Evolutionary conservation across 2,329 filamentous ascomycete species (phyloP).

Genomic region (Talaromyces sp.): DNA sequence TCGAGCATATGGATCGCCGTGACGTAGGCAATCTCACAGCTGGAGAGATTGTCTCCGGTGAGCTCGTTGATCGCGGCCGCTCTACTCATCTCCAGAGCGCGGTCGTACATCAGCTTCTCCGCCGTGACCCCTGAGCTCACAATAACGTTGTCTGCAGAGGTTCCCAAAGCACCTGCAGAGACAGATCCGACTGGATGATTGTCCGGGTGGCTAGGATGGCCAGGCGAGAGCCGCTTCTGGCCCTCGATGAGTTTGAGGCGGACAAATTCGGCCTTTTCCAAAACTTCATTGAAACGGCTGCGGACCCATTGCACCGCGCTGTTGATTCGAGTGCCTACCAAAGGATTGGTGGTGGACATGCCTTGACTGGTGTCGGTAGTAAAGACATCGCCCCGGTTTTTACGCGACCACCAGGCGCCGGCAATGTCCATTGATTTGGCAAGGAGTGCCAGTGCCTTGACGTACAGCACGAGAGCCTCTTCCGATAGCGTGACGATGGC

Average conservation of each 20-base stretch:
- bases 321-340: constrained; percentile 69
- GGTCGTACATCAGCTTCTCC: constrained; percentile 97
- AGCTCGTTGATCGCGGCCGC: constrained; percentile 93
- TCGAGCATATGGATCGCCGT: constrained; percentile 94
- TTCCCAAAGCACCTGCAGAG: constrained; percentile 53
- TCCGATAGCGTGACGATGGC: constrained; percentile 84
- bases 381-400: constrained; percentile 59
- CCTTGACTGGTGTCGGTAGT: constrained; percentile 41
- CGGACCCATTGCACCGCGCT: constrained; percentile 94
- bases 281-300: constrained; percentile 87
- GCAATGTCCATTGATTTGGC: constrained; percentile 96
- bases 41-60: constrained; percentile 77
- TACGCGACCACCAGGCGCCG: constrained; percentile 82
- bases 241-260: constrained; percentile 79
- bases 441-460: constrained; percentile 84
- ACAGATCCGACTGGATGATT: constrained; percentile 63
- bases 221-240: constrained; percentile 73
- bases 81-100: constrained; percentile 93
- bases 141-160: constrained; percentile 70
- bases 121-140: constrained; percentile 86
- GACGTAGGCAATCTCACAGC: constrained; percentile 87
- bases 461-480: constrained; percentile 90
- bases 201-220: constrained; percentile 79
- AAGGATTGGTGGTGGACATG: constrained; percentile 39
- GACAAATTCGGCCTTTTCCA: constrained; percentile 95